A percentile compares a stretch with the other conserved stretches of the same genome.
Evolutionary conservation across 352 stramenopile genomes (phyloP).

Genomic region (Pythium monospermum): DNA sequence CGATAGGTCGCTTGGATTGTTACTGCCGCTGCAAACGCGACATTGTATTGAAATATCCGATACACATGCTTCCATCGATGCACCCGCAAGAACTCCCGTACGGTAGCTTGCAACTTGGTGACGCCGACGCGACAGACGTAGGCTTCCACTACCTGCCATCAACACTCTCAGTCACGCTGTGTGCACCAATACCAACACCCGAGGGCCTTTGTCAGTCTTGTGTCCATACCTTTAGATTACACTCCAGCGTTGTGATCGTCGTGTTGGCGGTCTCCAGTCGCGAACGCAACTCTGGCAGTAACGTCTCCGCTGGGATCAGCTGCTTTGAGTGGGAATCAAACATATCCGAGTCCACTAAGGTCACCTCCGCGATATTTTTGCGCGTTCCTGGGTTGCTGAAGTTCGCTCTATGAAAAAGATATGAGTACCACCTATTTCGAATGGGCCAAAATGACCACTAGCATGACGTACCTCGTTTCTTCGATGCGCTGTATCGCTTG

Average conservation of each 20-base stretch:
- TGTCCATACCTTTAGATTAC: conserved; percentile 35
- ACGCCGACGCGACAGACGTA: conserved; percentile 40
- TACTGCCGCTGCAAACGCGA: conserved; percentile 30
- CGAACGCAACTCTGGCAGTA: conserved; percentile 39
- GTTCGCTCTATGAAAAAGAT: too few species aligned
- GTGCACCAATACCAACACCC: not conserved
- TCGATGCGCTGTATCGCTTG: conserved; percentile 37
- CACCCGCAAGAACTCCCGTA: conserved; percentile 30
- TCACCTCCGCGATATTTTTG: conserved; percentile 19
- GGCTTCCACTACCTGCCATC: conserved; percentile 35
- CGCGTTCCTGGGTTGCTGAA: too few species aligned
- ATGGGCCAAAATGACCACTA: too few species aligned
- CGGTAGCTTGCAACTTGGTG: conserved; percentile 34
- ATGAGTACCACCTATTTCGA: too few species aligned
- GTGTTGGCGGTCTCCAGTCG: conserved; percentile 34
- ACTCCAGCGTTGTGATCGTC: conserved; percentile 39
- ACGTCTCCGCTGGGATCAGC: conserved; percentile 39
- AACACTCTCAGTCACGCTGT: not conserved
- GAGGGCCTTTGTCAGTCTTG: not conserved
- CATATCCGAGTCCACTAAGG: conserved; percentile 51
- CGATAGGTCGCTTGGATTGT: conserved; percentile 40
- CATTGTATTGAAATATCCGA: conserved; percentile 33
- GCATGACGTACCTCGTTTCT: conserved; percentile 28
- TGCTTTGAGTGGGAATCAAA: conserved; percentile 70
- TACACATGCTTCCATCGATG: conserved; percentile 38